These are phyloP conservation scores for Microthyrium microscopicum DNA, from an alignment of 2,329 filamentous ascomycete genomes.

Conservation along the genomic window DNA sequence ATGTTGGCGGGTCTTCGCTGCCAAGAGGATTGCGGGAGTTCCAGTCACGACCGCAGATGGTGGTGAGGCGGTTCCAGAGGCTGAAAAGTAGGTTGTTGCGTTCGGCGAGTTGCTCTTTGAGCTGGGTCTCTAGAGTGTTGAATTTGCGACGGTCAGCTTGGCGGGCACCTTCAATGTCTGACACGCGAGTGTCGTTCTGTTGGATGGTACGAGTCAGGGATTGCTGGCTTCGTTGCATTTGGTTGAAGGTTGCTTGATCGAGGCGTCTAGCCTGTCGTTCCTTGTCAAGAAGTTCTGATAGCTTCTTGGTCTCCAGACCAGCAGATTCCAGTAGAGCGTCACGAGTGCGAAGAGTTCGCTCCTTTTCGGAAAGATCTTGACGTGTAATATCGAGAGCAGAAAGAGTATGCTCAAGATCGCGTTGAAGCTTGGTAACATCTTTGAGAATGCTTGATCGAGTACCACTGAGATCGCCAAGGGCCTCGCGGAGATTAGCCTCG, in stretches of 20 bases:
- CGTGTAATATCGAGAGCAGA: conserved; percentile 68
- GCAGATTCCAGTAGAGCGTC: conserved; percentile 79
- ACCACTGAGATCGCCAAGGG: conserved; percentile 73
- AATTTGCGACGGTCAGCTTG: conserved; percentile 65
- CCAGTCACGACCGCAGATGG: conserved; percentile 83
- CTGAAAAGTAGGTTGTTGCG: conserved; percentile 74
- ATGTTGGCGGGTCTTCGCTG: conserved; percentile 68
- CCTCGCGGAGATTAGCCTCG: conserved; percentile 73
- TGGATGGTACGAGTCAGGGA: conserved; percentile 74
- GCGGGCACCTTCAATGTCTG: conserved; percentile 70
- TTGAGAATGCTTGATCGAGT: conserved; percentile 73
- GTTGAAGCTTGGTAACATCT: conserved; percentile 73
- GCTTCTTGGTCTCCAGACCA: conserved; percentile 67
- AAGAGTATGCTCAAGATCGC: conserved; percentile 69
- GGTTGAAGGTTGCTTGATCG: conserved; percentile 77
- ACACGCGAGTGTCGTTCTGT: conserved; percentile 67
- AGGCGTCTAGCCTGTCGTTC: conserved; percentile 72
- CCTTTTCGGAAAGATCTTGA: conserved; percentile 70
- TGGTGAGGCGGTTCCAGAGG: conserved; percentile 80
- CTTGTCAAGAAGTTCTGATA: conserved; percentile 79
- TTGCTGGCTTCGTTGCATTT: conserved; percentile 71
- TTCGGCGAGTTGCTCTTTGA: conserved; percentile 76
- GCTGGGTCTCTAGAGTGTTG: conserved; percentile 56
- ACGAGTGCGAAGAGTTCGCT: conserved; percentile 74
- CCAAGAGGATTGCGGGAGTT: conserved; percentile 76